Percentiles rank a stretch among this genome's conserved stretches.
phyloP scores from a whole-genome alignment of 2,329 filamentous ascomycete genomes.

The Orbilia javanica region DNA sequence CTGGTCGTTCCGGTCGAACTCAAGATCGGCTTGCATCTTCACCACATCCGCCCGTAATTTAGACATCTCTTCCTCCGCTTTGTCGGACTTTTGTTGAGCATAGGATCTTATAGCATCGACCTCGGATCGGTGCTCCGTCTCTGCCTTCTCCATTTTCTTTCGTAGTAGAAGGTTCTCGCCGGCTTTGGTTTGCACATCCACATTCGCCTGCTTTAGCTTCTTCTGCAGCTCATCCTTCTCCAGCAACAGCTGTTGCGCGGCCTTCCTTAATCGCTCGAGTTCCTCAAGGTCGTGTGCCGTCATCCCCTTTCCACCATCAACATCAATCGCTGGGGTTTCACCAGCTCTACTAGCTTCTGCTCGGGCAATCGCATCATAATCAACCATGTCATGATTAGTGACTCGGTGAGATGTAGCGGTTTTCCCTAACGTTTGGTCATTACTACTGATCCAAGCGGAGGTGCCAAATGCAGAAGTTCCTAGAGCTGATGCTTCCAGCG shows the following conservation, averaged over 20 bases:
- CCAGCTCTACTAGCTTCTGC: conserved; percentile 1
- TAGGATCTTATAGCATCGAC: conserved; percentile 40
- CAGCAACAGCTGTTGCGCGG: conserved; percentile 22
- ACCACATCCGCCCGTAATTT: conserved; percentile 11
- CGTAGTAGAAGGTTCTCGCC: conserved; percentile 47
- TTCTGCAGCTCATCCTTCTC: conserved; percentile 47
- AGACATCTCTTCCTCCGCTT: conserved; percentile 41
- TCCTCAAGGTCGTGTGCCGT: conserved; percentile 43
- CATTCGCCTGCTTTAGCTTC: conserved; percentile 40
- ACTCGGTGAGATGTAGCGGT: neutral
- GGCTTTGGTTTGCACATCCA: conserved; percentile 42
- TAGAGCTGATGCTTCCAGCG: conserved; percentile 27
- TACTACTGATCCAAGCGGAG: conserved; percentile 54
- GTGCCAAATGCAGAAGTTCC: conserved; percentile 52
- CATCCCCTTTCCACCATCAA: conserved; percentile 29
- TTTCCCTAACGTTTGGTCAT: conserved; percentile 34
- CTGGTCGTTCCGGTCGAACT: conserved; percentile 48
- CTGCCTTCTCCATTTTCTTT: conserved; percentile 49
- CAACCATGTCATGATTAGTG: conserved; percentile 51
- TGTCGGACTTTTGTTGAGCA: conserved; percentile 36
- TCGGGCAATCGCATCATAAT: conserved; percentile 31
- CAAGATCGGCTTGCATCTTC: conserved; percentile 39
- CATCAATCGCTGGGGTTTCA: conserved; percentile 8
- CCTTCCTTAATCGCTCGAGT: conserved; percentile 36
- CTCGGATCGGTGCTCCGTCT: conserved; percentile 39